Base-by-base conservation (phyloP, 805 yeast species). In the Ogataea glucozyma region DNA sequence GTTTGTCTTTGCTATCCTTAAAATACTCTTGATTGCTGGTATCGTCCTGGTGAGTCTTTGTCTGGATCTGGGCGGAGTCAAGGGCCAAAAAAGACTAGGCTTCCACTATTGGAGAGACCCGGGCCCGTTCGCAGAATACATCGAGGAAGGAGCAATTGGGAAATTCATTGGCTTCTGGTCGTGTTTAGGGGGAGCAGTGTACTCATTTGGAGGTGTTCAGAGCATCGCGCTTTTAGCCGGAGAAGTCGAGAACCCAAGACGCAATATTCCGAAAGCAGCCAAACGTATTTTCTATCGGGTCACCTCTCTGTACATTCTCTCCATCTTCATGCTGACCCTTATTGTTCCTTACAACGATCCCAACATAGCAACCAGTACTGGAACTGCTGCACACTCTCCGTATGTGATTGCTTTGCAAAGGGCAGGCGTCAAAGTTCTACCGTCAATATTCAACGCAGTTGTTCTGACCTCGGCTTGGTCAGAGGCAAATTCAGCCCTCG, bases 371-470 rank as follows among this genome's bases (percentile, higher is more conserved):
- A 79, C 76, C 51, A 38, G 56, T 12, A 47, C 65, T 8, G 77
- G 79, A 44, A 88, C 88, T 2, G 75, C 81, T 23, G 86, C 89
- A n/a, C 39, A 34, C 12, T 82, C 90, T 9, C 95, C 95, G 26
- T 85, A 83, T 53, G 88, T 84, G 36, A 78, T 85, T 56, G 95
- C 90, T 36, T 79, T 86, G 52, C 73, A 76, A 51, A 72, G 70
- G 48, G 83, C 85, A 16, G 66, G 73, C 26, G 83, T 85, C 51
- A 57, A 61, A 19, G 88, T 76, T 1, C 66, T 85, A 47, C 89
- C 87, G 33, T 81, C 81, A 48, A 75, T 87, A 33, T 72, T 87
- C 57, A 87, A 87, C 59, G 89, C 81, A 2, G 78, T 83, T 59
- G 80, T 85, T 9, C 46, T 69, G 12, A 51, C 61, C 4, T 58